Conservation (phyloP, 257 asterid species). For the Solanum clarkiae region DNA sequence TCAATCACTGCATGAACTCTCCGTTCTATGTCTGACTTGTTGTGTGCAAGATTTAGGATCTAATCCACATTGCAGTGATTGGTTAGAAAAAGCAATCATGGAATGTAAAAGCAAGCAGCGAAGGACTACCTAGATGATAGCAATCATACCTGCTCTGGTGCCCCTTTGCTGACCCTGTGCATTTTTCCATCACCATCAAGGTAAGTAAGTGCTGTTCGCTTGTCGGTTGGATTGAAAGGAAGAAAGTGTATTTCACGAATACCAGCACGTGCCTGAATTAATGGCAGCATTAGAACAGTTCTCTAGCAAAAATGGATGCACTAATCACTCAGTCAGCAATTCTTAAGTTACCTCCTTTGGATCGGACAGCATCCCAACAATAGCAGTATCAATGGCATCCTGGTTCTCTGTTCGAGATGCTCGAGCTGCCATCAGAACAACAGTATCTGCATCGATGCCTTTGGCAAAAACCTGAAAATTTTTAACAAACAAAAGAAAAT, state of each 20-base stretch:
- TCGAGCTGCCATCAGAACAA: constrained; percentile 95
- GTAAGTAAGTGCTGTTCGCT: constrained; percentile 90
- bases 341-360: constrained; percentile 71
- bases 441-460: constrained; percentile 85
- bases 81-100: constrained; percentile 1
- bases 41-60: constrained; percentile 35
- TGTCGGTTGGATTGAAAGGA: constrained; percentile 95
- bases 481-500: background rate
- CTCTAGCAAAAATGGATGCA: background rate
- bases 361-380: constrained; percentile 94
- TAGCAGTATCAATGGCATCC: constrained; percentile 93
- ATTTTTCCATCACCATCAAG: constrained; percentile 68
- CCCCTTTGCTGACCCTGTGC: constrained; percentile 99
- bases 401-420: constrained; percentile 95
- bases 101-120: background rate
- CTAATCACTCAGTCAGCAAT: background rate
- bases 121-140: background rate
- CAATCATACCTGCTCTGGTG: constrained; percentile 83
- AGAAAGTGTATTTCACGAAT: constrained; percentile 89
- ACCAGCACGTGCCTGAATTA: constrained; percentile 80
- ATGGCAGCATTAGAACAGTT: background rate
- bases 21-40: constrained; percentile 35
- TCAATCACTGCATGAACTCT: constrained; percentile 39
- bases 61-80: background rate
- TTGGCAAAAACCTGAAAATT: constrained; percentile 61